Percentiles rank a stretch among this genome's conserved stretches.
phyloP scores from a whole-genome alignment of 2,329 filamentous ascomycete genomes.

The Fusarium incarnatum region DNA sequence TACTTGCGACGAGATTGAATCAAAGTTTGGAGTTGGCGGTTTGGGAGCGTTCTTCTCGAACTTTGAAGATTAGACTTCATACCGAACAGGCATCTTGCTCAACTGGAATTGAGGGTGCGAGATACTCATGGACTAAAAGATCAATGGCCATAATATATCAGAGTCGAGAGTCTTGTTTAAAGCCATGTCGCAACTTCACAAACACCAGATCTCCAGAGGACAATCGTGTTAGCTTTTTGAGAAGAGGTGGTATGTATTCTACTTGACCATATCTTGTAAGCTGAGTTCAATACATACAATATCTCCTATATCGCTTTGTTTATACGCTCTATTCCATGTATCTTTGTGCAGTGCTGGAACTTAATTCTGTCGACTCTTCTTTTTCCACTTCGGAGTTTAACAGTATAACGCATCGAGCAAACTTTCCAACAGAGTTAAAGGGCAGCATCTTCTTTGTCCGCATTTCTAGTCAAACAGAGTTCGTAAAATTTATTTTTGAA shows the following conservation, averaged over 20 bases:
- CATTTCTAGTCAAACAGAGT: neutral
- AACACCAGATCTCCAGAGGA: neutral
- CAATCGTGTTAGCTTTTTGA: neutral
- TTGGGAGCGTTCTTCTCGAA: neutral
- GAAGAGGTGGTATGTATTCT: neutral
- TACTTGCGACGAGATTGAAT: neutral
- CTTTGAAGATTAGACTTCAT: neutral
- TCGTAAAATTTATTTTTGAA: fast-evolving
- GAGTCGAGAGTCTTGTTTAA: neutral
- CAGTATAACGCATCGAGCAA: neutral
- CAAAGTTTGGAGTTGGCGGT: neutral
- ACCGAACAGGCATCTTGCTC: neutral
- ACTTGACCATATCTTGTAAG: neutral
- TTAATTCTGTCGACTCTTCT: neutral
- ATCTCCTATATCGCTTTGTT: neutral
- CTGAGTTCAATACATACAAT: neutral
- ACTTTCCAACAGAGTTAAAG: neutral
- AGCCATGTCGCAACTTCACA: neutral
- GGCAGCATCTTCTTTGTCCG: neutral
- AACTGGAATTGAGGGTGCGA: too few species aligned
- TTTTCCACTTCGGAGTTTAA: neutral
- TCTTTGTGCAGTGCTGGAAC: neutral
- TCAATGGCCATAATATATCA: neutral
- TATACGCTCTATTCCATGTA: neutral
- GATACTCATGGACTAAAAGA: neutral